phyloP scores from a whole-genome alignment of 345 rosid genomes.

The Hibiscus trionum region DNA sequence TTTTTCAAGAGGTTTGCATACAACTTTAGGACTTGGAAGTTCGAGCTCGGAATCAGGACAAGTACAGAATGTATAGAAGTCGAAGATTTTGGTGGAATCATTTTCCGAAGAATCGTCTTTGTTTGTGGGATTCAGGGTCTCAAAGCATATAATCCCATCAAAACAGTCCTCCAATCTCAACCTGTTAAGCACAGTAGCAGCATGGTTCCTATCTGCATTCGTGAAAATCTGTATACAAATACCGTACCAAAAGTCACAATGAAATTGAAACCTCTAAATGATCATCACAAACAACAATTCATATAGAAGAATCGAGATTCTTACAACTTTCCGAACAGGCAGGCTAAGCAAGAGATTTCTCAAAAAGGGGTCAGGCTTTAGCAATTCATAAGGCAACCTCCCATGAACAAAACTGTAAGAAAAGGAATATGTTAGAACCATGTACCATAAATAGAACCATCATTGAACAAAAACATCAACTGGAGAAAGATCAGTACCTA shows the following conservation, averaged over 20 bases:
- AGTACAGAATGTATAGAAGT: slow-evolving; percentile 31
- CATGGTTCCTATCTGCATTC: slow-evolving; percentile 76
- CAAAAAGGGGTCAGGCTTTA: slow-evolving; percentile 73
- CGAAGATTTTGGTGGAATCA: slow-evolving; percentile 20
- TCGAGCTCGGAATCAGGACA: slow-evolving; percentile 19
- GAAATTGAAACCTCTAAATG: neutral
- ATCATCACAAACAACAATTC: neutral
- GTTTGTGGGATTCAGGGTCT: slow-evolving; percentile 61
- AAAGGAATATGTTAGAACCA: neutral
- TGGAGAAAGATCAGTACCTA: slow-evolving; percentile 31
- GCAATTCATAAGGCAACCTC: slow-evolving; percentile 59
- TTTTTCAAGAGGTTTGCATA: slow-evolving; percentile 83
- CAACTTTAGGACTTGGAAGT: slow-evolving; percentile 52
- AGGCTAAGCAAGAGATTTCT: slow-evolving; percentile 69
- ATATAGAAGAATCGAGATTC: slow-evolving; percentile 11
- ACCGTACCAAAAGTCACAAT: neutral
- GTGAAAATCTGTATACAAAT: slow-evolving; percentile 51
- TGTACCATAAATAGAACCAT: neutral
- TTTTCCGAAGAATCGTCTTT: slow-evolving; percentile 17
- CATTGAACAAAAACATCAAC: neutral
- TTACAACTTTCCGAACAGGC: slow-evolving; percentile 75
- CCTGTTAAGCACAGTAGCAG: slow-evolving; percentile 52
- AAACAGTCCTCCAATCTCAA: slow-evolving; percentile 89
- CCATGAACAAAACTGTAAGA: slow-evolving; percentile 81
- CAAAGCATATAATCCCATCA: slow-evolving; percentile 76